These are phyloP conservation scores for Mycosphaerelloides madeirae DNA, from an alignment of 2,329 filamentous ascomycete genomes.

Conservation along the genomic window DNA sequence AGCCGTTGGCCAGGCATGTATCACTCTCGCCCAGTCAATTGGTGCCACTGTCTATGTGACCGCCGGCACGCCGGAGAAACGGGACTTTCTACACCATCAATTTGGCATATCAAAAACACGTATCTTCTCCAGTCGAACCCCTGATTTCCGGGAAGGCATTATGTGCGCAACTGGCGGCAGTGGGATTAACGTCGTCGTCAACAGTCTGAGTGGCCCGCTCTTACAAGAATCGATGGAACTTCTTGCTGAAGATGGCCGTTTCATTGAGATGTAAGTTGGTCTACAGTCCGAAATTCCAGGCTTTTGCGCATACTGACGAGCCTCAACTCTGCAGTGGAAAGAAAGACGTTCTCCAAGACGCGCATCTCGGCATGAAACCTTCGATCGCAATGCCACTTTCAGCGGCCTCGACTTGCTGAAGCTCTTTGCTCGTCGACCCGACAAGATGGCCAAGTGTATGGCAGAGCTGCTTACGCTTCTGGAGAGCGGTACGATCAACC, in stretches of 20 bases:
- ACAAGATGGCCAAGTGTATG: no score
- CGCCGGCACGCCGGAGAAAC: constrained; percentile 23
- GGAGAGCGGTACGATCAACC: no score
- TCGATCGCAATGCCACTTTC: no score
- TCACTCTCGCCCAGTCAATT: constrained; percentile 21
- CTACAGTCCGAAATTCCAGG: no score
- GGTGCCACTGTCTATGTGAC: constrained; percentile 28
- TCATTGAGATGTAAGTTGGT: constrained; percentile 33
- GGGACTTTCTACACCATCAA: constrained; percentile 15
- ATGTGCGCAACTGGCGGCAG: constrained; percentile 24
- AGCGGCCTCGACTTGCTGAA: no score
- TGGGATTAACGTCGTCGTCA: constrained; percentile 36
- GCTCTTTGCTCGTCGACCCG: no score
- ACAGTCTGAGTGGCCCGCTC: constrained; percentile 25
- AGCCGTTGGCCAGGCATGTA: constrained; percentile 12
- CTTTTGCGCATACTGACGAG: no score
- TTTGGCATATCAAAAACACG: constrained; percentile 23
- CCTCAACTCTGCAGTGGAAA: no score
- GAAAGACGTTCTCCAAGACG: constrained; percentile 17
- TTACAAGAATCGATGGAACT: constrained; percentile 26
- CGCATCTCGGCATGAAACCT: constrained; percentile 11
- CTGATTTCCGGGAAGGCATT: constrained; percentile 23
- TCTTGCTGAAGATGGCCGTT: constrained; percentile 29
- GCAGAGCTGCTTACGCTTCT: no score
- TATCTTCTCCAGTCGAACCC: constrained; percentile 29